Percentiles rank a stretch among this genome's conserved stretches.
Conservation (phyloP, 2,329 filamentous ascomycete genomes). For the Pyrenochaeta sp. region DNA sequence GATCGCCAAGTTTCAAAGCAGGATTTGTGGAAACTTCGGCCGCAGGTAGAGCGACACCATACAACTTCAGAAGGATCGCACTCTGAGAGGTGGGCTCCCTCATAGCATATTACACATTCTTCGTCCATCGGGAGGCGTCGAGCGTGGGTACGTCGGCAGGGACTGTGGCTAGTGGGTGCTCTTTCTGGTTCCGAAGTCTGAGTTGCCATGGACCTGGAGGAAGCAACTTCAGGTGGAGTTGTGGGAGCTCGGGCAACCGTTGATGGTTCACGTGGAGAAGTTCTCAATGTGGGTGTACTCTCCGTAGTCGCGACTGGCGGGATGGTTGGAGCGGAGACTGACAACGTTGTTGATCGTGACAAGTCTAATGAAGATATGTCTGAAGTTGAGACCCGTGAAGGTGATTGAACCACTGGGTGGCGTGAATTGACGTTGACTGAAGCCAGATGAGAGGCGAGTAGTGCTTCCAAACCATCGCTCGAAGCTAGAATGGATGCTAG, state of each 20-base stretch:
- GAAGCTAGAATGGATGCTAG: no score
- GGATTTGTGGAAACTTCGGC: conserved; percentile 15
- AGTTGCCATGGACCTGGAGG: background rate
- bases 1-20: conserved; percentile 24
- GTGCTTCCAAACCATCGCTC: conserved; percentile 1
- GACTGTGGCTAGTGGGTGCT: no score
- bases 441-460: background rate
- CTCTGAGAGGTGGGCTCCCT: conserved; percentile 8
- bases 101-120: conserved; percentile 31
- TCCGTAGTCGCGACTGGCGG: no score
- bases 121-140: conserved; percentile 21
- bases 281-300: background rate
- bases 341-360: conserved; percentile 5
- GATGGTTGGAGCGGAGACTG: no score
- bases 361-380: conserved; percentile 9
- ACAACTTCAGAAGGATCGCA: conserved; percentile 7
- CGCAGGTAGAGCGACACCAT: conserved; percentile 28
- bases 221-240: background rate
- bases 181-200: background rate
- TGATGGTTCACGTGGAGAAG: no score
- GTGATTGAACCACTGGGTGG: no score
- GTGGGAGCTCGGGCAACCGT: background rate
- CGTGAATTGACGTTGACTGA: background rate
- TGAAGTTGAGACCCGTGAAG: conserved; percentile 11
- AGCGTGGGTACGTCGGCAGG: conserved; percentile 16